Base-by-base conservation (phyloP, 495 filamentous ascomycete species). In the Penicillium tannophilum region DNA sequence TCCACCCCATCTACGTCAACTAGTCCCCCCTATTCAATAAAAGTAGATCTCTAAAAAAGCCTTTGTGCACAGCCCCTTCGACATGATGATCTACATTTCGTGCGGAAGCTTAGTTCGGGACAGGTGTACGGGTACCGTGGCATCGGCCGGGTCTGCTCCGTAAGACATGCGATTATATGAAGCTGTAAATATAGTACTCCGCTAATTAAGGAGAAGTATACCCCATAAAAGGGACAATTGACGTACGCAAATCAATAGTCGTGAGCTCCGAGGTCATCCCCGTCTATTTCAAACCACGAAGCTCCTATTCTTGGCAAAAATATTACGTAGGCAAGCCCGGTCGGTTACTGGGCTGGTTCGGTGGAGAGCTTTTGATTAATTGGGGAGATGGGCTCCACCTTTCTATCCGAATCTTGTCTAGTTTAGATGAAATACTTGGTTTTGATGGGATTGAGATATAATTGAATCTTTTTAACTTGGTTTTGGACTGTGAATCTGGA, bases 51-150 rank as follows among this genome's bases (percentile, higher is more conserved):
- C 16, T 44, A 44, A 14, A 47, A 47, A 28, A 23, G 19, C 23
- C 36, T 14, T 36, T 36, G 5, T 16, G 52, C 52, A 54, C 52
- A 44, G 52, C 52, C 52, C 52, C 52, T 36, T 54, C n/a, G 11
- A 54, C 16, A 53, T 5, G 39, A 28, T 43, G 52, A 54, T 54
- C 52, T 44, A 36, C 52, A 44, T 39, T 42, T 26, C 31, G n/a
- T 10, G 33, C 31, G n/a, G 31, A 54, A 54, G 52, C 36, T 54
- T 43, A 19, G 35, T 14, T 47, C 44, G 20, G 44, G 44, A 26
- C 33, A 36, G 12, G 12, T 36, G 28, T 28, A 4, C 28, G 28
- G 28, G 33, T 36, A 36, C 33, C 33, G 33, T 36, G 33, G 33
- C 31, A 33, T 33, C 31, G 7, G 31, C 31, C 31, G 31, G 31